A percentile compares a stretch with the other conserved stretches of the same genome.
Conservation (phyloP, 108 stramenopile species). For the Pseudonitzschia delicatissima region DNA sequence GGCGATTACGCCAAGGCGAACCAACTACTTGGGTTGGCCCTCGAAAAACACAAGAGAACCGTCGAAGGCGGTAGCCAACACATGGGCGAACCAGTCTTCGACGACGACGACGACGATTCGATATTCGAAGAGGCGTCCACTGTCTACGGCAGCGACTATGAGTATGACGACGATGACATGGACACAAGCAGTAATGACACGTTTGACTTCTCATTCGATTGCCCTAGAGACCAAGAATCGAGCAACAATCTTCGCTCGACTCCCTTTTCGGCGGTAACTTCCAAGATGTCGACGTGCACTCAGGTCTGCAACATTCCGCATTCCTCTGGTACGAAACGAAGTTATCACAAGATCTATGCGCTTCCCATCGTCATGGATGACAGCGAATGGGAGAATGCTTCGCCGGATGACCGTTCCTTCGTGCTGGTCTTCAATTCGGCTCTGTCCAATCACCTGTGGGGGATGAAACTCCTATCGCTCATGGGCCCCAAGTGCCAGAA, state of each 20-base stretch:
- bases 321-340: not conserved
- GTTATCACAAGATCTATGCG: not conserved
- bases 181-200: no score
- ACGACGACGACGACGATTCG: not conserved
- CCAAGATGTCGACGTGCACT: not conserved
- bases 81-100: no score
- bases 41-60: not conserved
- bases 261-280: not conserved
- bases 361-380: constrained; percentile 1
- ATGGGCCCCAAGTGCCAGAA: not conserved
- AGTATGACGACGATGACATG: no score
- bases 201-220: no score
- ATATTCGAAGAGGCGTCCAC: no score
- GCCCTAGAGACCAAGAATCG: no score
- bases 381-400: not conserved
- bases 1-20: not conserved
- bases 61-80: no score
- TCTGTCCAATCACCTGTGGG: constrained; percentile 4
- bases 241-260: no score
- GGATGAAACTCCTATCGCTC: not conserved
- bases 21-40: not conserved
- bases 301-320: no score
- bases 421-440: constrained; percentile 3
- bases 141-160: no score
- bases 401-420: not conserved